These are phyloP conservation scores for Cladophialophora yegresii DNA, from an alignment of 2,329 filamentous ascomycete species.

Conservation along the genomic window DNA sequence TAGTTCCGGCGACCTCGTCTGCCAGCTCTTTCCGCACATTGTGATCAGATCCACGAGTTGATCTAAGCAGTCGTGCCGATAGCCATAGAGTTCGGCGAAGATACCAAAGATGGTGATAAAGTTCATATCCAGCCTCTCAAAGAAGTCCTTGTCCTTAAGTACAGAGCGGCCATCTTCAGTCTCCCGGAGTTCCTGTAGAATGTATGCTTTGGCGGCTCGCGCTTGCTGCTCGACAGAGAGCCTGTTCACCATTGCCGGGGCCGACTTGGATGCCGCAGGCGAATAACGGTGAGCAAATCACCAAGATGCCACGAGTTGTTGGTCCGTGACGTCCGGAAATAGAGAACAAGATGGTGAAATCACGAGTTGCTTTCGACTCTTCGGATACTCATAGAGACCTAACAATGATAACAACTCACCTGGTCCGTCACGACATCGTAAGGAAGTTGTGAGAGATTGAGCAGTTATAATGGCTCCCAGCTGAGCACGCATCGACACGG, in stretches of 20 bases:
- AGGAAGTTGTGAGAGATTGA: background rate
- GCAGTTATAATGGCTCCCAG: background rate
- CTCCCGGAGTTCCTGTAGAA: slow-evolving; percentile 33
- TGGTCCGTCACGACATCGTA: background rate
- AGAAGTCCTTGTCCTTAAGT: slow-evolving; percentile 32
- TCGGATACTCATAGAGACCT: background rate
- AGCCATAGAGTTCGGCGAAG: slow-evolving; percentile 35
- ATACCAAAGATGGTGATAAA: slow-evolving; percentile 36
- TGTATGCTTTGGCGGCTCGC: slow-evolving; percentile 34
- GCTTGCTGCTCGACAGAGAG: slow-evolving; percentile 35
- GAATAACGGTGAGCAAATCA: background rate
- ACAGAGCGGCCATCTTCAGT: slow-evolving; percentile 26
- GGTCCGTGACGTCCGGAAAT: background rate
- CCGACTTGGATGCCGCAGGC: background rate
- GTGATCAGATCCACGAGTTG: slow-evolving; percentile 34
- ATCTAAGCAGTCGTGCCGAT: slow-evolving; percentile 34
- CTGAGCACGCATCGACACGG: slow-evolving; percentile 1
- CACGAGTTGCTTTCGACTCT: background rate
- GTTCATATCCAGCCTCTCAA: slow-evolving; percentile 29
- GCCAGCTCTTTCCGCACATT: slow-evolving; percentile 34
- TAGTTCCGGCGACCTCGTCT: slow-evolving; percentile 28
- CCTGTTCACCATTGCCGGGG: slow-evolving; percentile 12
- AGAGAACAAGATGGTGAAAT: background rate
- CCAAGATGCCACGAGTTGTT: background rate
- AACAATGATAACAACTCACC: background rate